phyloP scores from a whole-genome alignment of 805 yeast genomes.

The Candida tallmaniae region DNA sequence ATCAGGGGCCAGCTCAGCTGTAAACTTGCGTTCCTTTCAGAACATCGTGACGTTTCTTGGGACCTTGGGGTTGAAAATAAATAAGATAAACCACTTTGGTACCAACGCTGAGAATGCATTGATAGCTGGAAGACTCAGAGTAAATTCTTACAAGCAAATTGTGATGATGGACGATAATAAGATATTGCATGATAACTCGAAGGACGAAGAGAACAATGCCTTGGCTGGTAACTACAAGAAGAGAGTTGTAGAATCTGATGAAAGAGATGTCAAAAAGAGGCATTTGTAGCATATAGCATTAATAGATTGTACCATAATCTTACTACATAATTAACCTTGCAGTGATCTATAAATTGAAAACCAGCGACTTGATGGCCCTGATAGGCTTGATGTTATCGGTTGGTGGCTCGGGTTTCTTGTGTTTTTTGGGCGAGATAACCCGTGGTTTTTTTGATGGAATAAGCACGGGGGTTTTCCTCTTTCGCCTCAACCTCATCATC shows the following conservation, averaged over 20 bases:
- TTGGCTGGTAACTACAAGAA: constrained; percentile 12
- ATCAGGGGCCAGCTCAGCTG: constrained; percentile 61
- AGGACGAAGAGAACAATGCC: constrained; percentile 23
- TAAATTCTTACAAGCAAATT: constrained; percentile 74
- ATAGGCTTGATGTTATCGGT: too few relatives aligned
- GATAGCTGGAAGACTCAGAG: constrained; percentile 69
- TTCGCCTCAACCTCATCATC: too few relatives aligned
- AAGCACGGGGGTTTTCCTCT: too few relatives aligned
- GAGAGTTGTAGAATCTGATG: background rate
- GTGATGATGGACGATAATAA: constrained; percentile 42
- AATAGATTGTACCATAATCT: too few relatives aligned
- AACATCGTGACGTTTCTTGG: constrained; percentile 66
- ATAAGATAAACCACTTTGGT: constrained; percentile 56
- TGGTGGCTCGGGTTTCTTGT: too few relatives aligned
- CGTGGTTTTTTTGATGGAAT: too few relatives aligned
- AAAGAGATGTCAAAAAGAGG: constrained; percentile 1
- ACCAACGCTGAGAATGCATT: constrained; percentile 61
- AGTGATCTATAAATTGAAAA: constrained; percentile 4
- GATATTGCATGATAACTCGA: constrained; percentile 12
- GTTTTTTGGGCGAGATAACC: too few relatives aligned
- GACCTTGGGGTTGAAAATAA: constrained; percentile 66
- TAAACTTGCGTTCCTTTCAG: constrained; percentile 58
- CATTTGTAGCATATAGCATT: background rate
- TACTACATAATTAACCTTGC: too few relatives aligned
- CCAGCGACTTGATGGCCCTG: constrained; percentile 7